These are phyloP conservation scores for Tricholoma terreum DNA, from an alignment of 768 basidiomycete genomes.

Conservation along the genomic window DNA sequence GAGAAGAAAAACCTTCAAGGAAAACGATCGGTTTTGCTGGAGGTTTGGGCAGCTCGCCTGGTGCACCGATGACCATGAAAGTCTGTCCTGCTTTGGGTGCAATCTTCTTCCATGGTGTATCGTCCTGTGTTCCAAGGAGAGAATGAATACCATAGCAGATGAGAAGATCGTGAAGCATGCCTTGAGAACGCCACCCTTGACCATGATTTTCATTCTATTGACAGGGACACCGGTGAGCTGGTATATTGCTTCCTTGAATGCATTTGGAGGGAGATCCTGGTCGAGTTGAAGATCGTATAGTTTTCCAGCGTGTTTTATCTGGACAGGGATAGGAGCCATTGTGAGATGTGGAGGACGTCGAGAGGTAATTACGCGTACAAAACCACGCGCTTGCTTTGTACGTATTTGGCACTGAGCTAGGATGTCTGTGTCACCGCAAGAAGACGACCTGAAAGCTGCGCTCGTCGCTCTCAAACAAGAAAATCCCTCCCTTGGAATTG, in stretches of 20 bases:
- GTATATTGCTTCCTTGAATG: conserved; percentile 83
- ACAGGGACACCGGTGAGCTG: conserved; percentile 80
- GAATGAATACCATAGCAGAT: neutral
- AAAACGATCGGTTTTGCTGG: conserved; percentile 79
- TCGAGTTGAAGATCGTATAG: conserved; percentile 69
- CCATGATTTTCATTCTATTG: conserved; percentile 96
- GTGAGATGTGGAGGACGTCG: conserved; percentile 4
- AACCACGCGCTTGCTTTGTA: conserved; percentile 9
- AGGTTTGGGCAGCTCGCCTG: conserved; percentile 87
- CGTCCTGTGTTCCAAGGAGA: conserved; percentile 53
- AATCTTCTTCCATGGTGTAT: conserved; percentile 82
- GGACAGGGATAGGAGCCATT: conserved; percentile 72
- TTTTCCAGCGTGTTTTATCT: conserved; percentile 91
- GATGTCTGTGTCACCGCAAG: conserved; percentile 40
- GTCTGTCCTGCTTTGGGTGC: conserved; percentile 82
- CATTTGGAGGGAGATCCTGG: conserved; percentile 59
- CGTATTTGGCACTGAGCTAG: neutral
- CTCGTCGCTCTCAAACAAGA: conserved; percentile 51
- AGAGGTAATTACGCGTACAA: conserved; percentile 21
- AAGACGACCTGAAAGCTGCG: conserved; percentile 58
- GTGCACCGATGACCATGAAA: conserved; percentile 91
- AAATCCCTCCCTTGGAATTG: conserved; percentile 65
- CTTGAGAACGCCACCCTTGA: conserved; percentile 90
- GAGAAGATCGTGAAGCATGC: conserved; percentile 36
- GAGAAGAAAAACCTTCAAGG: conserved; percentile 64